phyloP scores from a whole-genome alignment of 164 flowering plant genomes.

The Stephania yunnanensis region DNA sequence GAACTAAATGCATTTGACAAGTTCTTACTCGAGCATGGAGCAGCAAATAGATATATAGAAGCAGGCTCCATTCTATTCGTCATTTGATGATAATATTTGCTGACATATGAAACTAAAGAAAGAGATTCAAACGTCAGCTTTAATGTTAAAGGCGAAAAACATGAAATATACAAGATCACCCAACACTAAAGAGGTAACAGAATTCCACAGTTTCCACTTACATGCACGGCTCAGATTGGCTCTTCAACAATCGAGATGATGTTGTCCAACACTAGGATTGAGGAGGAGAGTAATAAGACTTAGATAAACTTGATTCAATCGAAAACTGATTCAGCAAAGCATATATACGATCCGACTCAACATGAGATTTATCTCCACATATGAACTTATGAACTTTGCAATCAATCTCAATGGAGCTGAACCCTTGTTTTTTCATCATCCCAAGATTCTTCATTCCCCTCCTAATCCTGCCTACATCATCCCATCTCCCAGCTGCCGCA shows the following conservation, averaged over 20 bases:
- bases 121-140: background rate
- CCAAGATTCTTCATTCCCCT: constrained; percentile 50
- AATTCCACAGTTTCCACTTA: no score
- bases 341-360: constrained; percentile 29
- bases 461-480: constrained; percentile 45
- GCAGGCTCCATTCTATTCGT: background rate
- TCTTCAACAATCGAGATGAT: background rate
- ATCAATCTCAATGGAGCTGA: constrained; percentile 49
- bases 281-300: constrained; percentile 36
- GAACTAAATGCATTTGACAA: background rate
- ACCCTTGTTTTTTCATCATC: constrained; percentile 47
- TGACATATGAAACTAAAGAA: background rate
- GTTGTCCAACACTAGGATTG: constrained; percentile 7
- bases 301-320: constrained; percentile 27
- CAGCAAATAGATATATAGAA: background rate
- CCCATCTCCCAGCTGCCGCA: constrained; percentile 56
- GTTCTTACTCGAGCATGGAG: background rate
- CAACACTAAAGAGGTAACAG: no score
- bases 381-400: constrained; percentile 39
- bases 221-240: no score
- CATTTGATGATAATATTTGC: background rate
- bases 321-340: constrained; percentile 33
- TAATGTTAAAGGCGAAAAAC: no score
- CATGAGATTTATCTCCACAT: constrained; percentile 48
- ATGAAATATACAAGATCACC: no score